Base-by-base conservation (phyloP, 2,329 filamentous ascomycete genomes). In the Neofusicoccum umdonicola region DNA sequence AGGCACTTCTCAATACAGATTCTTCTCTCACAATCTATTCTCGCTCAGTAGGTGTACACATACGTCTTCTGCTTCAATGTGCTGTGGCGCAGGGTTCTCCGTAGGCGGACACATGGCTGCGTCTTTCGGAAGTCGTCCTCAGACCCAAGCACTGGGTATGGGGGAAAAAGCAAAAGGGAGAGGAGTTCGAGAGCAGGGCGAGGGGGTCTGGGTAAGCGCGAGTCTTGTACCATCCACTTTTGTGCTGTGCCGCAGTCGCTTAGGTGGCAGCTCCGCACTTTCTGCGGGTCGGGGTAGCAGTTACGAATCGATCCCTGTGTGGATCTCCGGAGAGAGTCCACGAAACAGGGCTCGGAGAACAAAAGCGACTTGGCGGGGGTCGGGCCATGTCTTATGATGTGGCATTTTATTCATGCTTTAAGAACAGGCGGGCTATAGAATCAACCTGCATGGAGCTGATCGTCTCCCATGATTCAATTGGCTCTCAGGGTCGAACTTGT, bases 21-120 rank as follows among this genome's bases (percentile, higher is more conserved):
- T 17, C 4, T 44, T n/a, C 41, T 15, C 15, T n/a, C 41, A 17
- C 4, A 9, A 2, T 6, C 39, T n/a, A 3, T 2, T 9, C 3
- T 4, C 2, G 22, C 27, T 7, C 27, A 31, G 6, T n/a, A 1
- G 13, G 13, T 12, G 11, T n/a, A 0, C 5, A 4, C 54, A 3
- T 57, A 44, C 54, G 8, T 56, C 51, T 35, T 57, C 54, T 44
- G 54, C 54, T 31, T 57, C 54, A 42, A 57, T 57, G 22, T 57
- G 39, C 39, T 45, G 54, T 2, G 54, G 54, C 6, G 54, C 54
- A 19, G 54, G 39, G 6, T 57, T 22, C 22, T 57, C 54, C 12
- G 51, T 27, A 12, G 13, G 22, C 9, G 27, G 27, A 19, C 11
- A 34, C 54, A 45, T 57, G 34, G 11, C n/a, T 54, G 50, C 1